Conservation (phyloP, 1,284 basidiomycete species). For the Irpex rosettiformis region DNA sequence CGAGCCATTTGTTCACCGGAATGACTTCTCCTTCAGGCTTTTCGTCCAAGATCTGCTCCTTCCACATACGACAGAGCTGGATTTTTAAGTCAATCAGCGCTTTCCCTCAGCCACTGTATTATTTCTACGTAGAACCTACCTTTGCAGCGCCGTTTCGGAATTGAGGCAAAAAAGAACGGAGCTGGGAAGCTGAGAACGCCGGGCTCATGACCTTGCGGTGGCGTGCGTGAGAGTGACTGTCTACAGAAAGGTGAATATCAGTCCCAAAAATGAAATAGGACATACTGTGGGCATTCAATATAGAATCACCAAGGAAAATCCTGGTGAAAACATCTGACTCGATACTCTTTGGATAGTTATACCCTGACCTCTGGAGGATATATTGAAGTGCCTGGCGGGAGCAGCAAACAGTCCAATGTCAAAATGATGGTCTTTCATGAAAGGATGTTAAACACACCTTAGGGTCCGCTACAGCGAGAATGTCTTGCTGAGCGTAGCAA, state of each 20-base stretch:
- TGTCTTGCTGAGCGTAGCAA: slow-evolving; percentile 1
- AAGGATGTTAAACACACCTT: slow-evolving; percentile 6
- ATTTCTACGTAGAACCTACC: background rate
- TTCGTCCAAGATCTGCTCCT: slow-evolving; percentile 13
- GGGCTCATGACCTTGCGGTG: slow-evolving; percentile 30
- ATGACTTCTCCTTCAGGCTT: slow-evolving; percentile 2
- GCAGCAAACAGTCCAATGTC: background rate
- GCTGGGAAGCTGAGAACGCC: slow-evolving; percentile 22
- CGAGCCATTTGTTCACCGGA: slow-evolving; percentile 11
- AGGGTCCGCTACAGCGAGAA: slow-evolving; percentile 25
- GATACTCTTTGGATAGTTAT: slow-evolving; percentile 22
- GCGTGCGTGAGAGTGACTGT: slow-evolving; percentile 22
- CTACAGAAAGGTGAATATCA: background rate
- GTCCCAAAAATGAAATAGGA: too few relatives aligned
- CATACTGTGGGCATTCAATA: slow-evolving; percentile 21
- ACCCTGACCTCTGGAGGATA: slow-evolving; percentile 26
- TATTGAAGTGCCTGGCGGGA: slow-evolving; percentile 22
- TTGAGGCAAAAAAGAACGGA: slow-evolving; percentile 21
- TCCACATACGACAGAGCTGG: slow-evolving; percentile 16
- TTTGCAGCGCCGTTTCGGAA: slow-evolving; percentile 16
- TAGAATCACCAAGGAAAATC: slow-evolving; percentile 20
- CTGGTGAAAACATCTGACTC: slow-evolving; percentile 1
- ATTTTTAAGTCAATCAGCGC: background rate
- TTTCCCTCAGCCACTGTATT: too few relatives aligned
- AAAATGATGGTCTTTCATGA: background rate